Conservation (phyloP, 306 rosid species). For the Glycyrrhiza uralensis region DNA sequence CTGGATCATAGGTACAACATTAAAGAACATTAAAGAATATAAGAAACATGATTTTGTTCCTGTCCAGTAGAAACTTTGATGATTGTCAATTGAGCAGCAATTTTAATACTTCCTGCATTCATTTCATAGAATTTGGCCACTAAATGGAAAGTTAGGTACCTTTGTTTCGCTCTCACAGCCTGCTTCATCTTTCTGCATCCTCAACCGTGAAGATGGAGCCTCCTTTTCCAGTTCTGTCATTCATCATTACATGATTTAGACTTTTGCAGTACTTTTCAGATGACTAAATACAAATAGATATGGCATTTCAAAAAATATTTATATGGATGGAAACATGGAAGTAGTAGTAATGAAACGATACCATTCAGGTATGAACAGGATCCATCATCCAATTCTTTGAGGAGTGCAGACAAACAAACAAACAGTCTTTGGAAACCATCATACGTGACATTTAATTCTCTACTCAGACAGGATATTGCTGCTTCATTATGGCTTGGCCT, state of each 20-base stretch:
- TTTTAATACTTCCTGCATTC: background rate
- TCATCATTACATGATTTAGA: slow-evolving; percentile 30
- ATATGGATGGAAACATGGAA: slow-evolving; percentile 10
- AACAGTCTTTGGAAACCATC: slow-evolving; percentile 44
- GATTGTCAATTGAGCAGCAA: background rate
- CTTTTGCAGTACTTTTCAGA: slow-evolving; percentile 6
- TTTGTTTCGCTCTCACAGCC: slow-evolving; percentile 24
- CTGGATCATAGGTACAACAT: slow-evolving; percentile 39
- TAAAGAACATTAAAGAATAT: slow-evolving; percentile 23
- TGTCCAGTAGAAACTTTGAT: background rate
- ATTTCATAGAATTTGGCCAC: slow-evolving; percentile 1
- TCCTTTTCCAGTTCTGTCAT: slow-evolving; percentile 52
- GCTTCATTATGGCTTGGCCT: slow-evolving; percentile 21
- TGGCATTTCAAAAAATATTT: background rate
- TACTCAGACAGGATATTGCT: slow-evolving; percentile 39
- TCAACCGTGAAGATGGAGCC: slow-evolving; percentile 32
- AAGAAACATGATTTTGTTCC: slow-evolving; percentile 23
- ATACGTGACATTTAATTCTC: slow-evolving; percentile 49
- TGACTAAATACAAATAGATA: slow-evolving; percentile 2
- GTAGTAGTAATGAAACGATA: slow-evolving; percentile 37
- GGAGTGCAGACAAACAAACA: slow-evolving; percentile 43
- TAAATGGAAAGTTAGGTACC: slow-evolving; percentile 42
- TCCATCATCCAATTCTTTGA: slow-evolving; percentile 29
- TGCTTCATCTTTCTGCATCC: slow-evolving; percentile 40
- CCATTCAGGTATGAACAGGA: slow-evolving; percentile 44